phyloP scores from a whole-genome alignment of 208 protist species.

The Phytomonas sp. region DNA sequence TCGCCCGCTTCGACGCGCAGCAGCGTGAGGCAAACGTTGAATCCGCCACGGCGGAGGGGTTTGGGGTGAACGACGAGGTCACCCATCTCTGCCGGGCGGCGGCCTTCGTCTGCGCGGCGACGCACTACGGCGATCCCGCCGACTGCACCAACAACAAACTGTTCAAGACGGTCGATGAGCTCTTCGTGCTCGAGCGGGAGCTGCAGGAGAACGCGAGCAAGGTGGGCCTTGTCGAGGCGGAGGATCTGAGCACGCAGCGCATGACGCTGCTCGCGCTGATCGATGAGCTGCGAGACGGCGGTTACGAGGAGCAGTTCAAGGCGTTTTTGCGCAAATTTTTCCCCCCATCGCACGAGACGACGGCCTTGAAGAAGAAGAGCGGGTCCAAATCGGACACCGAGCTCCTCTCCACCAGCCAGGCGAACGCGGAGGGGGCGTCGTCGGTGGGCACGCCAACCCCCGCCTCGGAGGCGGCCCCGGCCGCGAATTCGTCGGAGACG shows the following conservation, averaged over 20 bases:
- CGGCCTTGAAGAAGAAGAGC: not conserved
- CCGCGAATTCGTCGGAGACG: no score
- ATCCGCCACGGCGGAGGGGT: no score
- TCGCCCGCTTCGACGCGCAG: conserved; percentile 6
- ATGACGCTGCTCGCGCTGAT: conserved; percentile 51
- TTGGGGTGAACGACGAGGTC: conserved; percentile 18
- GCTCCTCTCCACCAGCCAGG: no score
- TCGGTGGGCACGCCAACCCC: no score
- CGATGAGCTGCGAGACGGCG: conserved; percentile 61
- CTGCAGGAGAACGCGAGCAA: conserved; percentile 42
- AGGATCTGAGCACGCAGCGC: conserved; percentile 53
- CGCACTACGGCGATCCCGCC: conserved; percentile 53
- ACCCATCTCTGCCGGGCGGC: conserved; percentile 27
- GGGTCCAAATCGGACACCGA: no score
- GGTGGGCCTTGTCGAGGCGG: conserved; percentile 35
- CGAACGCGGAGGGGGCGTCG: no score
- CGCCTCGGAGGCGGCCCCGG: no score
- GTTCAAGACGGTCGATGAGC: conserved; percentile 56
- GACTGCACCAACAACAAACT: conserved; percentile 56
- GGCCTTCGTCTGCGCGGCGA: conserved; percentile 34
- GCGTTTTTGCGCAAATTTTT: conserved; percentile 24
- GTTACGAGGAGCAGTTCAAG: conserved; percentile 29
- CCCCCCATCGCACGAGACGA: conserved; percentile 6
- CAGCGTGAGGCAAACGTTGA: no score
- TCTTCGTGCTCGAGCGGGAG: conserved; percentile 60